Conservation (phyloP, 169 alveolate genomes). For the Cryptosporidium sp. region DNA sequence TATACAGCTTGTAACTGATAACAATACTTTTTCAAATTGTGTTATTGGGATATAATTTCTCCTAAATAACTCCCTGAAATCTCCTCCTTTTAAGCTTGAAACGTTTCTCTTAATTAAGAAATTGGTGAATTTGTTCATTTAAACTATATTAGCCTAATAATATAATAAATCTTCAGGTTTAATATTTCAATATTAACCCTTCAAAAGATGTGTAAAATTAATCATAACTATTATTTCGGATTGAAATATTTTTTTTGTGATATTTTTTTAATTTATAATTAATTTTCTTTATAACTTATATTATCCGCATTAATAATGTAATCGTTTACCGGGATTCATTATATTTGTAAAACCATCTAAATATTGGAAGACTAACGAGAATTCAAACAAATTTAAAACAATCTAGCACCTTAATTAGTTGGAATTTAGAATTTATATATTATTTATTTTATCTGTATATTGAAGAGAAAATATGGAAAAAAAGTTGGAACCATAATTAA, state of each 20-base stretch:
- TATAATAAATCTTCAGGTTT: neutral
- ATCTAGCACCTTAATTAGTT: neutral
- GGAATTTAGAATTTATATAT: neutral
- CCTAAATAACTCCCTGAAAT: conserved; percentile 6
- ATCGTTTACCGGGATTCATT: neutral
- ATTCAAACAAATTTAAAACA: too few species aligned
- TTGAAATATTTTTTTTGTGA: too few species aligned
- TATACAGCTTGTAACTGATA: neutral
- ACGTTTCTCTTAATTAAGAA: neutral
- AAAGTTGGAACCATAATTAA: neutral
- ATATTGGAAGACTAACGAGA: neutral
- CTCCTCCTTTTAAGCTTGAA: neutral
- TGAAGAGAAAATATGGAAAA: neutral
- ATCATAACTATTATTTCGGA: neutral
- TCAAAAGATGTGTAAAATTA: neutral
- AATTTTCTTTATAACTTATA: too few species aligned
- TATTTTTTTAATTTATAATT: too few species aligned
- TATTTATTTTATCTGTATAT: neutral
- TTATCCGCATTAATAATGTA: neutral
- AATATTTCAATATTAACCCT: too few species aligned
- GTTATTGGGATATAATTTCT: conserved; percentile 12
- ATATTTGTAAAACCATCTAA: neutral
- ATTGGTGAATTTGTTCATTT: neutral
- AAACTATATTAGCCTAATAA: neutral
- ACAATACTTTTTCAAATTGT: neutral